phyloP scores from a whole-genome alignment of 768 basidiomycete species.

The Pisolithus microcarpus region DNA sequence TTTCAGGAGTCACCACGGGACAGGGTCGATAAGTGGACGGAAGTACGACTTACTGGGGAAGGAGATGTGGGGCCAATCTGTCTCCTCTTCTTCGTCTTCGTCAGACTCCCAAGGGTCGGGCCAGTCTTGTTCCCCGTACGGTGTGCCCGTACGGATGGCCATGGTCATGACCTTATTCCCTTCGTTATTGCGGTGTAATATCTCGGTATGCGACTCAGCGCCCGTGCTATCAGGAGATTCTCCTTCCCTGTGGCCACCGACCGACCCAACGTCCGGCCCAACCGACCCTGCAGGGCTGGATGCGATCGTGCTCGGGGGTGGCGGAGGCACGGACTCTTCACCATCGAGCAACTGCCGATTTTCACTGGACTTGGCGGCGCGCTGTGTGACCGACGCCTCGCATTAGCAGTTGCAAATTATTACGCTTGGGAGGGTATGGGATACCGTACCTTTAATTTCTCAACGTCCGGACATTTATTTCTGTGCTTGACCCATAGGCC shows the following conservation, averaged over 20 bases:
- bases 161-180: not conserved
- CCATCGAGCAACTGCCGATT: not conserved
- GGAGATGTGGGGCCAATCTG: constrained; percentile 8
- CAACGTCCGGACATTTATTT: constrained; percentile 21
- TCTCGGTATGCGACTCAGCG: not conserved
- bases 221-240: not conserved
- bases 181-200: not conserved
- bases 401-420: not conserved
- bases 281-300: not conserved
- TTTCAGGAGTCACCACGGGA: constrained; percentile 2
- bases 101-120: constrained; percentile 5
- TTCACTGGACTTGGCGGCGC: not conserved
- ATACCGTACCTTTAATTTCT: constrained; percentile 21
- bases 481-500: constrained; percentile 30
- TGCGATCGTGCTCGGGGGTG: not conserved
- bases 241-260: not conserved
- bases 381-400: constrained; percentile 10
- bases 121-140: not conserved
- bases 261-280: not conserved
- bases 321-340: not conserved
- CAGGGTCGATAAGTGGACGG: not conserved
- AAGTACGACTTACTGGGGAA: constrained; percentile 20
- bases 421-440: not conserved
- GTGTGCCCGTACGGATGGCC: not conserved
- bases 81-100: constrained; percentile 15